These are phyloP conservation scores for Spathaspora jeffriesii DNA, from an alignment of 1,139 yeast species.

Conservation along the genomic window DNA sequence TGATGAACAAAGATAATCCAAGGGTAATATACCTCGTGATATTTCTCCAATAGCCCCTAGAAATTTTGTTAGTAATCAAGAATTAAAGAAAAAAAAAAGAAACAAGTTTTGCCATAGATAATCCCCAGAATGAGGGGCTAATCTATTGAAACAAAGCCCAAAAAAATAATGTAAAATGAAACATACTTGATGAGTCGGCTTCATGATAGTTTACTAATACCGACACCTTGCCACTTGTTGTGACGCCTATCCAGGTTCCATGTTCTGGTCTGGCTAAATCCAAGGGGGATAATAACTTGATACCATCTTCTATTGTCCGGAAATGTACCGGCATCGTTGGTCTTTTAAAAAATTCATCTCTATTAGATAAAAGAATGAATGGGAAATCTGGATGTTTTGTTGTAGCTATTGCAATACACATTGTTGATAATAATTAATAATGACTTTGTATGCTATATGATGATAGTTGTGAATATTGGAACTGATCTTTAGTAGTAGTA, in stretches of 20 bases:
- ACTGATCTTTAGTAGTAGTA: not conserved
- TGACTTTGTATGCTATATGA: not conserved
- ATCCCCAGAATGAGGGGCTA: slow-evolving; percentile 2
- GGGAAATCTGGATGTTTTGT: slow-evolving; percentile 67
- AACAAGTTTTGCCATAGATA: too few relatives aligned
- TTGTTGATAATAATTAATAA: slow-evolving; percentile 18
- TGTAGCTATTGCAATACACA: slow-evolving; percentile 70
- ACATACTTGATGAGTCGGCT: slow-evolving; percentile 24
- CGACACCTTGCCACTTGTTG: slow-evolving; percentile 62
- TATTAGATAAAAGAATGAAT: slow-evolving; percentile 71
- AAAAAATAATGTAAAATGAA: slow-evolving; percentile 3
- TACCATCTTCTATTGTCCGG: slow-evolving; percentile 31
- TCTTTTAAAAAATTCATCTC: slow-evolving; percentile 82
- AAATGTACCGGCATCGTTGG: slow-evolving; percentile 69
- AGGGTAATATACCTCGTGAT: slow-evolving; percentile 76
- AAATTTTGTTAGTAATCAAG: slow-evolving; percentile 16
- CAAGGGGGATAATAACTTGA: slow-evolving; percentile 61
- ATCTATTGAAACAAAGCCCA: slow-evolving; percentile 5
- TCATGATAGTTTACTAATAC: slow-evolving; percentile 76
- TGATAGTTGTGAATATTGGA: not conserved
- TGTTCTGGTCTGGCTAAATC: slow-evolving; percentile 75
- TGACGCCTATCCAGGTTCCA: slow-evolving; percentile 93
- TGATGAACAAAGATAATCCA: slow-evolving; percentile 48
- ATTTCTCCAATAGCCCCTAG: slow-evolving; percentile 36
- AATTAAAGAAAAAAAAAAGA: not conserved